Conservation (phyloP, 2,329 filamentous ascomycete species). For the Trichoderma lentiforme region DNA sequence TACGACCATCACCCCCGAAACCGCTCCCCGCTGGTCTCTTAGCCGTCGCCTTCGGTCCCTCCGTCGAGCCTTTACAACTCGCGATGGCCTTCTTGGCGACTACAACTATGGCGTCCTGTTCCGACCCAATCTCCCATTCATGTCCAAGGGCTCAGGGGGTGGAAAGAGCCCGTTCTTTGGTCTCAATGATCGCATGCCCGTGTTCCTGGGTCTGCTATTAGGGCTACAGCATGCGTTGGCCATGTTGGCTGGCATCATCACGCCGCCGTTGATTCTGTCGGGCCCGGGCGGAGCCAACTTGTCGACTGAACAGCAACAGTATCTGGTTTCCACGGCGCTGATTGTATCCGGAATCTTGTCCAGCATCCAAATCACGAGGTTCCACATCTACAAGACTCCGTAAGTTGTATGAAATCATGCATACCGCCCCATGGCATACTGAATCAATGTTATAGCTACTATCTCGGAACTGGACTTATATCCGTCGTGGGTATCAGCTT, state of each 20-base stretch:
- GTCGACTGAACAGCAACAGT: constrained; percentile 58
- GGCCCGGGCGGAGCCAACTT: constrained; percentile 63
- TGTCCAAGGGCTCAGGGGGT: constrained; percentile 46
- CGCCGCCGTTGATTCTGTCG: constrained; percentile 71
- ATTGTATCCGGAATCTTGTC: constrained; percentile 77
- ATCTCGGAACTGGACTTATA: constrained; percentile 73
- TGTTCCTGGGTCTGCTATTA: constrained; percentile 68
- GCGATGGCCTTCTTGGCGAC: constrained; percentile 72
- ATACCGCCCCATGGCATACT: not conserved
- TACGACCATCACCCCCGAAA: constrained; percentile 45
- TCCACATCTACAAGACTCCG: constrained; percentile 66
- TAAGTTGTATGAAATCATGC: constrained; percentile 29
- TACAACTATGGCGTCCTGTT: constrained; percentile 94
- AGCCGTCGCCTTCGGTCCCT: constrained; percentile 28
- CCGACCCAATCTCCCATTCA: constrained; percentile 76
- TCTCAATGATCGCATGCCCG: constrained; percentile 74
- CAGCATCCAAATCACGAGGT: constrained; percentile 71
- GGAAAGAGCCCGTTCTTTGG: constrained; percentile 74
- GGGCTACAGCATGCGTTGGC: constrained; percentile 77
- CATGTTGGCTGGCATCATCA: constrained; percentile 74
- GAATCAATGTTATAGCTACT: constrained; percentile 52
- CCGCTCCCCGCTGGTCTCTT: constrained; percentile 31
- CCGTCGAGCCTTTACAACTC: constrained; percentile 49
- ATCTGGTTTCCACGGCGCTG: constrained; percentile 73
- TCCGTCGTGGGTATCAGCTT: constrained; percentile 65